These are phyloP conservation scores for Chlamydomonas schloesseri DNA, from an alignment of 139 green algal species.

Conservation along the genomic window DNA sequence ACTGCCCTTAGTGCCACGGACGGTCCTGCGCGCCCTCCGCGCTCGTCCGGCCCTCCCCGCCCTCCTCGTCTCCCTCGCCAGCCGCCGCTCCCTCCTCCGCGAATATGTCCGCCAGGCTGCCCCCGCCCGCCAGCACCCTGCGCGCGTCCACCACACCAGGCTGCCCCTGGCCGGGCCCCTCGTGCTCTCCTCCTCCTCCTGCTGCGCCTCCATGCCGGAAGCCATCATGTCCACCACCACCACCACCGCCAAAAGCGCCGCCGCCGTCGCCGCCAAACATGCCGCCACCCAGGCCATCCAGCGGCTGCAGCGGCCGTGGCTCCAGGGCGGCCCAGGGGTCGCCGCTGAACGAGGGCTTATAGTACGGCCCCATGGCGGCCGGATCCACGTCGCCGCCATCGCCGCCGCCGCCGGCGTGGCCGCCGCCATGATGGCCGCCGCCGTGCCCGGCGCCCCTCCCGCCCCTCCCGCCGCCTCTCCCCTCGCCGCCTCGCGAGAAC, in stretches of 20 bases:
- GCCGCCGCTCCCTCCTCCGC: neutral
- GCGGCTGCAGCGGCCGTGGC: slow-evolving; percentile 1
- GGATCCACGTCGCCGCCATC: slow-evolving; percentile 14
- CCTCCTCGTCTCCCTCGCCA: neutral
- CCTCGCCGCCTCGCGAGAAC: neutral
- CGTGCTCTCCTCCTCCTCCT: neutral
- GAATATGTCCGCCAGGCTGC: slow-evolving; percentile 41
- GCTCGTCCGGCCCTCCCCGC: neutral
- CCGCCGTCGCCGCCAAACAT: too few species aligned
- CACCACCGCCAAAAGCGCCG: neutral
- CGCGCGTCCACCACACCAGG: neutral
- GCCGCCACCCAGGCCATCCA: too few species aligned
- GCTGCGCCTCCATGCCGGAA: neutral
- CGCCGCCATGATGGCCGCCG: neutral
- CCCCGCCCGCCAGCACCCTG: neutral
- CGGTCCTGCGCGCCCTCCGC: slow-evolving; percentile 28
- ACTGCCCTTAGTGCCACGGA: slow-evolving; percentile 37
- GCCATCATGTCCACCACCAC: neutral
- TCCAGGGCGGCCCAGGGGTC: slow-evolving; percentile 46
- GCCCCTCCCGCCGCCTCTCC: neutral
- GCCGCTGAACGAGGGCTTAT: slow-evolving; percentile 50
- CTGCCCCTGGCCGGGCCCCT: neutral
- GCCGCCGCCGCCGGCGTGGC: neutral
- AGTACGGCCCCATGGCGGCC: slow-evolving; percentile 26
- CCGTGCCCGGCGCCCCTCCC: too few species aligned